Conservation (phyloP, 192 early-diverging fungal species). For the Phlyctochytrium bullatum region DNA sequence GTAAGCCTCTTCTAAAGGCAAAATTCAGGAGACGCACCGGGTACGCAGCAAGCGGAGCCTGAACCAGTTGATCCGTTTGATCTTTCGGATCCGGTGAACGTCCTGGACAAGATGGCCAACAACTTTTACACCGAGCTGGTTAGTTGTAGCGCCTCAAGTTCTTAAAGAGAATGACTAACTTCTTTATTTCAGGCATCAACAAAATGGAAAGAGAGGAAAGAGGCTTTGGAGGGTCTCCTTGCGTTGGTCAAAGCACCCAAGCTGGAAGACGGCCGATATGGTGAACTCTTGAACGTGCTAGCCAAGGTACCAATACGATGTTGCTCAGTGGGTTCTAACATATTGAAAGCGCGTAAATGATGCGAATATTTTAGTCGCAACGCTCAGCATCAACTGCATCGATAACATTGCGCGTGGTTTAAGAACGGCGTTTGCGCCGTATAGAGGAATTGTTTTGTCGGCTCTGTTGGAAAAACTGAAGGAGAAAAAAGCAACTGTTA, state of each 20-base stretch:
- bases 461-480: constrained; percentile 91
- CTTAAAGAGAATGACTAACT: too few species aligned
- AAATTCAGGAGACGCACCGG: constrained; percentile 32
- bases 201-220: constrained; percentile 98
- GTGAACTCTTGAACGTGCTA: constrained; percentile 77
- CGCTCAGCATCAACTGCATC: constrained; percentile 76
- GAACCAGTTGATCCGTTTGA: constrained; percentile 74
- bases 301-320: constrained; percentile 61
- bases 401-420: constrained; percentile 78
- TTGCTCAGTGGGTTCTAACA: background rate
- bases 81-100: constrained; percentile 84
- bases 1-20: too few species aligned
- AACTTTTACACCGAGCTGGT: constrained; percentile 77
- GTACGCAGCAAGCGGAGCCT: constrained; percentile 46
- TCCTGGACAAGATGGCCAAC: constrained; percentile 80
- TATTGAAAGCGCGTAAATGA: constrained; percentile 52
- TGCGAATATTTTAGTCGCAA: constrained; percentile 84
- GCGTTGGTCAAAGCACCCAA: constrained; percentile 69
- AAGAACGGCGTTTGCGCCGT: constrained; percentile 75
- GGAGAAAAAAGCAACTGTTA: constrained; percentile 87
- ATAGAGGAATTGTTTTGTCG: constrained; percentile 60
- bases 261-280: constrained; percentile 72
- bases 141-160: constrained; percentile 6
- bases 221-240: constrained; percentile 76
- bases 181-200: constrained; percentile 54